Conservation (phyloP, 73 alveolate genomes). For the Paramecium primaurelia region DNA sequence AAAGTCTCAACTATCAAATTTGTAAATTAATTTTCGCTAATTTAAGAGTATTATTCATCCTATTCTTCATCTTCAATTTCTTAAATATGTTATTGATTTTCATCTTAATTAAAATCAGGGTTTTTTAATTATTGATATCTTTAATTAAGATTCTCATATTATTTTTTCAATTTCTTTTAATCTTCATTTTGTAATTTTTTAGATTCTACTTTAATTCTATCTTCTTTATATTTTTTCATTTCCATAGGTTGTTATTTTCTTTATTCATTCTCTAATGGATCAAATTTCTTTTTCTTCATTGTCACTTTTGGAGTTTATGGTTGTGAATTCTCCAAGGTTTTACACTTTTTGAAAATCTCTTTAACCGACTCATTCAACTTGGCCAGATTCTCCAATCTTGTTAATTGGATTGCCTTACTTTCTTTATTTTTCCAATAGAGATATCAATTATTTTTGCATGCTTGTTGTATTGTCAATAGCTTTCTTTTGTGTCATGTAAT, state of each 20-base stretch:
- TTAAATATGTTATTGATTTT: no score
- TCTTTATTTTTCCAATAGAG: not conserved
- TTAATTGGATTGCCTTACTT: not conserved
- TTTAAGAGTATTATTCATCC: not conserved
- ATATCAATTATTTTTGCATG: not conserved
- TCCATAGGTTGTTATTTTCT: not conserved
- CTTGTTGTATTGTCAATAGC: not conserved
- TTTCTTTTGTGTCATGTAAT: not conserved
- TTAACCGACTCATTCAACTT: not conserved
- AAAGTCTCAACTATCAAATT: not conserved
- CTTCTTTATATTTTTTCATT: not conserved
- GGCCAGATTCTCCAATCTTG: not conserved
- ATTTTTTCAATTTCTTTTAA: no score
- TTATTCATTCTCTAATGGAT: not conserved
- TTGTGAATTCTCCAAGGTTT: not conserved
- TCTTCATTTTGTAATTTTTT: not conserved
- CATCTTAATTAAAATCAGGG: not conserved
- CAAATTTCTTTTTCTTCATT: not conserved
- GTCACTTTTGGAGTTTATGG: slow-evolving; percentile 39
- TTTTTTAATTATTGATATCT: not conserved
- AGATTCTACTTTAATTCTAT: not conserved
- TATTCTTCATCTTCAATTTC: not conserved
- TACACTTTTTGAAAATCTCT: slow-evolving; percentile 16
- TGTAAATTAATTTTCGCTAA: not conserved
- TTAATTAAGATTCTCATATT: no score